A percentile compares a stretch with the other conserved stretches of the same genome.
Conservation (phyloP, 306 rosid genomes). For the Begonia fuchsioides region DNA sequence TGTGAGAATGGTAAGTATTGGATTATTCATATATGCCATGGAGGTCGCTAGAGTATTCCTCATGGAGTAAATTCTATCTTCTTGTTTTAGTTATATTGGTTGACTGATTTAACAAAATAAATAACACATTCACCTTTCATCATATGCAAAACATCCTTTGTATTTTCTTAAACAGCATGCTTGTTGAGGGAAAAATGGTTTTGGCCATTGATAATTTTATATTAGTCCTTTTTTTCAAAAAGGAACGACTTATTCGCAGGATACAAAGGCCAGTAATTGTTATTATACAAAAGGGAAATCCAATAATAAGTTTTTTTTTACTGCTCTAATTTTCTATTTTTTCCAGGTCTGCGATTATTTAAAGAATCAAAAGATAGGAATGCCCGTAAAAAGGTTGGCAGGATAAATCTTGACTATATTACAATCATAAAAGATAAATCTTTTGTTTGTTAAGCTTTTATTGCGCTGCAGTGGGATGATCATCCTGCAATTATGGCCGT, state of each 20-base stretch:
- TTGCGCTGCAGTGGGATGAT: conserved; percentile 68
- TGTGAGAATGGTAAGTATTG: conserved; percentile 63
- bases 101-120: too few species aligned
- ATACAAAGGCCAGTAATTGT: too few species aligned
- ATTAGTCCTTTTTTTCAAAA: too few species aligned
- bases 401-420: conserved; percentile 5
- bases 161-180: too few species aligned
- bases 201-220: too few species aligned
- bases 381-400: conserved; percentile 41
- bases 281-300: too few species aligned
- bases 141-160: too few species aligned
- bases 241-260: too few species aligned
- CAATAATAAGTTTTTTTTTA: too few species aligned
- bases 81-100: background rate
- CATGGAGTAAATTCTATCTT: background rate
- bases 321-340: background rate
- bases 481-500: conserved; percentile 89
- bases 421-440: conserved; percentile 6
- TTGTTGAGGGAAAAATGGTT: too few species aligned
- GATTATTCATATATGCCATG: conserved; percentile 1
- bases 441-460: conserved; percentile 2
- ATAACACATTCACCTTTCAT: too few species aligned
- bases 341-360: conserved; percentile 69
- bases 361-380: conserved; percentile 68
- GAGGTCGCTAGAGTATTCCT: too few species aligned